Base-by-base conservation (phyloP, 768 basidiomycete genomes). In the Lentinula sp. region DNA sequence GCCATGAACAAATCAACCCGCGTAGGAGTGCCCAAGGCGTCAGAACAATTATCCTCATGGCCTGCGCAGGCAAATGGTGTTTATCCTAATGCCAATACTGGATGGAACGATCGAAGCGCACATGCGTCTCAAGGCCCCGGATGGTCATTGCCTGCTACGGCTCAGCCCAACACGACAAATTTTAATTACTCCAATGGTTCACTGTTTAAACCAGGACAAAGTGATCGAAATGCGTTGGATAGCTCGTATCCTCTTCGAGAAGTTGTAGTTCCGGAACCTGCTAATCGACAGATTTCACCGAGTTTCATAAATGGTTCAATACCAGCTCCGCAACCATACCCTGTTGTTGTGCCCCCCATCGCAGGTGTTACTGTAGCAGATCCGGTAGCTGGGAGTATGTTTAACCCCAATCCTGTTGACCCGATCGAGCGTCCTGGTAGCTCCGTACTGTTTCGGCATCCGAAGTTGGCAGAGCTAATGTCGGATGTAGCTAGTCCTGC, bases 391-490 rank as follows among this genome's bases (percentile, higher is more conserved):
- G 18, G 42, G 2, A 28, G 16, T 39, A 58, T 8, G 11, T 23
- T 58, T 9, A 6, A 31, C n/a, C 21, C 11, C 23, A 18, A 23
- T 49, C 28, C 34, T 28, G 45, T 34, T 9, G 57, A 59, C 21
- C 57, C 57, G 2, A 37, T 59, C 32, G 57, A 49, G 32, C 43
- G 57, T 35, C 32, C 57, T 35, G 23, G 45, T 50, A 59, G 57
- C 34, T 34, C 57, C 37, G 16, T 28, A 21, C 59, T 48, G 7
- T 60, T 51, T 34, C 59, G 35, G 28, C 59, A 60, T 61, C 71
- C 71, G n/a, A 64, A 63, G 60, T 59, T 75, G 42, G 74, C 73
- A 34, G 75, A 76, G 58, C 61, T 76, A 8, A 65, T 76, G 45
- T 75, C 72, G 28, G 59, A 60, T 52, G 39, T 31, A 2, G 18